Evolutionary conservation across 345 rosid genomes (phyloP).

Genomic region (Rhodamnia argentea): DNA sequence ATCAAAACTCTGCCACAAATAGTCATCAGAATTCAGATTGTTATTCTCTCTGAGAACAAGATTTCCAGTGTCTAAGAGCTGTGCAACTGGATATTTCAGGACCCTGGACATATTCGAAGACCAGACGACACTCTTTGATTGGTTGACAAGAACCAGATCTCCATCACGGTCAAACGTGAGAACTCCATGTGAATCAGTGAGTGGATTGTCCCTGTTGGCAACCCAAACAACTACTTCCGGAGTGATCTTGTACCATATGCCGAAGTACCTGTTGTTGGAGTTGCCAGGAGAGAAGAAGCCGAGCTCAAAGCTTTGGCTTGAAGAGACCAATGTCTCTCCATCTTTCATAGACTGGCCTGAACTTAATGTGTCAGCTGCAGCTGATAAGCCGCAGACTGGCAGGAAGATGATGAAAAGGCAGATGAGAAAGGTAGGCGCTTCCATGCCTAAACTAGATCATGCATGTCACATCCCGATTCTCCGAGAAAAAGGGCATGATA

Average conservation of each 20-base stretch:
- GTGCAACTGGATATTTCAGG: constrained; percentile 4
- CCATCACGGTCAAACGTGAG: constrained; percentile 7
- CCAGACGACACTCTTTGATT: background rate
- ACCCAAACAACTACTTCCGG: constrained; percentile 20
- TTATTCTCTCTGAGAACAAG: constrained; percentile 8
- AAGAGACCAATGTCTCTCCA: constrained; percentile 1
- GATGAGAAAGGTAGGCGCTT: background rate
- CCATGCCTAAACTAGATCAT: background rate
- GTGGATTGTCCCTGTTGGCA: constrained; percentile 27
- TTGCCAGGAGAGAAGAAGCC: constrained; percentile 9
- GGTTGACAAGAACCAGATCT: constrained; percentile 6
- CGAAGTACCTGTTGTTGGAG: constrained; percentile 11
- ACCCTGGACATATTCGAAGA: constrained; percentile 8
- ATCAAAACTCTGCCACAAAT: constrained; percentile 31
- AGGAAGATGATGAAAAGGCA: background rate
- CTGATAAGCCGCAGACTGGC: background rate
- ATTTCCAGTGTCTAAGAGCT: constrained; percentile 25
- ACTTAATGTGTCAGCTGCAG: background rate
- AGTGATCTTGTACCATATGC: constrained; percentile 24
- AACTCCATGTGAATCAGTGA: constrained; percentile 1
- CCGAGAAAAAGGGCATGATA: no score
- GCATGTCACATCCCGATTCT: background rate
- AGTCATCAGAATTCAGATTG: background rate
- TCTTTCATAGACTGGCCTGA: background rate
- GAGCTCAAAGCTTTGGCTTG: constrained; percentile 1